Evolutionary conservation across 371 early-diverging fungal species (phyloP), one percentile per base, ranked within the genome.

Genomic region (Catenaria anguillulae): DNA sequence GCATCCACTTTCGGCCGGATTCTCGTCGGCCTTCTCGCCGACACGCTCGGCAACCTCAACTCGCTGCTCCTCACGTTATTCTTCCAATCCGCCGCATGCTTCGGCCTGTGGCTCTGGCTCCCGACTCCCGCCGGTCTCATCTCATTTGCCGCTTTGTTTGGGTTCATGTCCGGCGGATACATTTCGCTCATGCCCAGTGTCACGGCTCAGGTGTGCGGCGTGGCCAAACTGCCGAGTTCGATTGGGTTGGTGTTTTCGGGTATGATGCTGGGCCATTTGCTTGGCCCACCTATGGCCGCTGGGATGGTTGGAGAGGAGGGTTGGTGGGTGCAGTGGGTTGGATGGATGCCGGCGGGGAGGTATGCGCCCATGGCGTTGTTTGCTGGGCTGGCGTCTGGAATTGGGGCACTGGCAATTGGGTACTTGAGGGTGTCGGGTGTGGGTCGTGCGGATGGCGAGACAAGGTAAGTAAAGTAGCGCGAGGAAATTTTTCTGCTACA

Each of bases 81-180:
- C 60, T 67, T 78, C 5, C 62, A 37, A 13, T 37, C 72, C 17
- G 54, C 75, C 13, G 72, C 79, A 24, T 69, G 78, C 12, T 60
- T 82, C 4, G 71, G 75, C 56, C 68, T 85, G 19, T 87, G 87
- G 87, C 69, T 80, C 33, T 65, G 84, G 67, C 70, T 79, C 33
- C 63, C 71, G 55, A 62, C 70, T 10, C 75, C 75, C 56, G 67
- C 70, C 0, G 68, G 74, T 3, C 65, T 80, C 33, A 60, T 78
- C 37, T 64, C 72, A 6, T 83, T 83, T 62, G 73, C 78, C 23
- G 48, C 81, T 17, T 54, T 78, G 43, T 84, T 79, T 55, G 84
- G 84, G 3, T 64, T 83, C 45, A 74, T 78, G 58, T 74, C 79
- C 26, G 86, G 84, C 12, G 80, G 78, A 13, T 74, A 75, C 50